Conservation (phyloP, 83 land plant genomes). For the Picea abies region DNA sequence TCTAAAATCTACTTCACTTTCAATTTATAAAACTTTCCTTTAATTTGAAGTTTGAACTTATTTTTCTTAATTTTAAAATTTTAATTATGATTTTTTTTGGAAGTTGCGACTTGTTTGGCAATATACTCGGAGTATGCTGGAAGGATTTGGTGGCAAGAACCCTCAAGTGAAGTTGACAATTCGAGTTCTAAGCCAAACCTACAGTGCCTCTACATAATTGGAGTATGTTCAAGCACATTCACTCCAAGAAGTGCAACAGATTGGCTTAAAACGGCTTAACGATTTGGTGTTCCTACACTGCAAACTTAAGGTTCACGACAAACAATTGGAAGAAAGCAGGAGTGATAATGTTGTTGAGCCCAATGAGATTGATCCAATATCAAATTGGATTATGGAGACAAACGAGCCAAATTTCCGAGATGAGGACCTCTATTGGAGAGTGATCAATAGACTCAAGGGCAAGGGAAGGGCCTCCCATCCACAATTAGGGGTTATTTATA, state of each 20-base stretch:
- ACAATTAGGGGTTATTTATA: no score
- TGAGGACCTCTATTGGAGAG: no score
- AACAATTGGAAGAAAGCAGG: conserved; percentile 2
- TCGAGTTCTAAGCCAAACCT: background rate
- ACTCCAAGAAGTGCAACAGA: background rate
- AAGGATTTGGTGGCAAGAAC: background rate
- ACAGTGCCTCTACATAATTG: background rate
- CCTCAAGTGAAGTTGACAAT: no score
- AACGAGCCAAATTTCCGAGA: background rate
- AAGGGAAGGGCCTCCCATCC: no score
- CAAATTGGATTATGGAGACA: background rate
- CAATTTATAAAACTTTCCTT: background rate
- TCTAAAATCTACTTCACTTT: background rate
- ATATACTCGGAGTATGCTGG: no score
- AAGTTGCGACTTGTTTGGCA: background rate
- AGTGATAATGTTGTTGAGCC: background rate
- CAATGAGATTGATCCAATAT: background rate
- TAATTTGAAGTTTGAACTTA: background rate
- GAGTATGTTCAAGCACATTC: background rate
- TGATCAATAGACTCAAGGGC: no score
- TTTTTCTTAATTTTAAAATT: background rate
- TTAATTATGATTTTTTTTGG: background rate
- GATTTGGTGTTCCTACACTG: background rate
- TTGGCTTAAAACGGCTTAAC: background rate
- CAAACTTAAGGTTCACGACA: background rate